phyloP scores from a whole-genome alignment of 768 basidiomycete genomes.

The Pleurotus tuber-regium region DNA sequence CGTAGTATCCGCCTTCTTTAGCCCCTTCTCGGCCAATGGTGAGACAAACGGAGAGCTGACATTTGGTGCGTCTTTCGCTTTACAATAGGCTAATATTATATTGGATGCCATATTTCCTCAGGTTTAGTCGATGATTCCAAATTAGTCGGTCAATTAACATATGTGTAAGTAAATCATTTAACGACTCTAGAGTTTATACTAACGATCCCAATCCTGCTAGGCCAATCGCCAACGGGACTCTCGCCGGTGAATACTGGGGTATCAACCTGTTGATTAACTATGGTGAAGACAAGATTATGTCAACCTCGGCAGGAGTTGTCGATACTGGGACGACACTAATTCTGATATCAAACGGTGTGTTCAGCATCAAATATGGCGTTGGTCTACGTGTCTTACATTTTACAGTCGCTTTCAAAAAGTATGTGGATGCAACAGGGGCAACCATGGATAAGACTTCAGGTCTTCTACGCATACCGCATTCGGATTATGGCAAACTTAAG shows the following conservation, averaged over 20 bases:
- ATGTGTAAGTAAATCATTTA: slow-evolving; percentile 24
- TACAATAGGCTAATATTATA: background rate
- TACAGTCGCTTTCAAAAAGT: slow-evolving; percentile 37
- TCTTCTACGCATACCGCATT: slow-evolving; percentile 47
- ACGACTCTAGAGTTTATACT: background rate
- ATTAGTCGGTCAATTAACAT: slow-evolving; percentile 27
- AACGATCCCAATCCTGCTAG: slow-evolving; percentile 6
- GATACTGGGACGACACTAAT: slow-evolving; percentile 26
- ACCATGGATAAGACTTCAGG: slow-evolving; percentile 38
- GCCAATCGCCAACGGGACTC: slow-evolving; percentile 19
- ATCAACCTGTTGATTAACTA: slow-evolving; percentile 38
- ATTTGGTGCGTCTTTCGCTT: slow-evolving; percentile 17
- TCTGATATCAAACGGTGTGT: background rate
- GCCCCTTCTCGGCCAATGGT: slow-evolving; percentile 26
- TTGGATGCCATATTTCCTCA: background rate
- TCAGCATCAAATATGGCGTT: background rate
- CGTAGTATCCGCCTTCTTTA: slow-evolving; percentile 34
- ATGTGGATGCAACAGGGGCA: slow-evolving; percentile 44
- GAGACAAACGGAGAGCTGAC: slow-evolving; percentile 17
- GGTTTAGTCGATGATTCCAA: slow-evolving; percentile 20
- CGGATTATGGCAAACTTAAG: slow-evolving; percentile 50
- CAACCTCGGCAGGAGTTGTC: slow-evolving; percentile 34
- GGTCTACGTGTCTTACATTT: background rate
- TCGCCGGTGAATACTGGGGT: slow-evolving; percentile 39
- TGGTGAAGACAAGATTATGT: slow-evolving; percentile 25